Conservation (phyloP, 805 yeast genomes). For the Saccharomycopsis javanensis region DNA sequence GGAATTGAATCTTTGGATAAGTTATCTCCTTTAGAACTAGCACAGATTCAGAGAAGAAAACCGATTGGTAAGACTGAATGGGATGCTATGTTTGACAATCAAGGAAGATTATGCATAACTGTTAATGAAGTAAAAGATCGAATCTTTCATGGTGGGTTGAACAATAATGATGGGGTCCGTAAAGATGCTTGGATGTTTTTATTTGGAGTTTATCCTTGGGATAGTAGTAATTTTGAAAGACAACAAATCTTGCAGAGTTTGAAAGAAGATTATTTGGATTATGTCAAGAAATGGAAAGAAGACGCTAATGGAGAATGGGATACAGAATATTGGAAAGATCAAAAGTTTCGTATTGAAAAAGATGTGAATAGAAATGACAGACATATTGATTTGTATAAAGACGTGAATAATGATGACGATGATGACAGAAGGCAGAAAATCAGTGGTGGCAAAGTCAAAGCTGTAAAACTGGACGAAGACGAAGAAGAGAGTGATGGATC, state of each 20-base stretch:
- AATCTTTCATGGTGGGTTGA: slow-evolving; percentile 85
- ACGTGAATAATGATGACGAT: slow-evolving; percentile 27
- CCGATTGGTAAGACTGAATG: slow-evolving; percentile 68
- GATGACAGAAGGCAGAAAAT: slow-evolving; percentile 20
- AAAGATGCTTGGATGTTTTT: slow-evolving; percentile 80
- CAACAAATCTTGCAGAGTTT: slow-evolving; percentile 45
- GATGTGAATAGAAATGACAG: slow-evolving; percentile 91
- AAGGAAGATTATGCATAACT: slow-evolving; percentile 68
- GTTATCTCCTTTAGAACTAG: slow-evolving; percentile 50
- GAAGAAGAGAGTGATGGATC: slow-evolving; percentile 39
- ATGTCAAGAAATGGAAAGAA: slow-evolving; percentile 64
- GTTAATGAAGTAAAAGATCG: slow-evolving; percentile 69
- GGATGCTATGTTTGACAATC: slow-evolving; percentile 71
- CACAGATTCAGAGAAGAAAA: slow-evolving; percentile 50
- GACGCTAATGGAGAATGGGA: slow-evolving; percentile 41
- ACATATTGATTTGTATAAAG: slow-evolving; percentile 52
- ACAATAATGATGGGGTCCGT: slow-evolving; percentile 36
- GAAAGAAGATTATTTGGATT: slow-evolving; percentile 46
- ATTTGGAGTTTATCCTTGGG: slow-evolving; percentile 84
- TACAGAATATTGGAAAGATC: slow-evolving; percentile 80
- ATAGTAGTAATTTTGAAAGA: slow-evolving; percentile 62
- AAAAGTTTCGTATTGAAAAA: slow-evolving; percentile 80
- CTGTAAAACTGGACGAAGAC: slow-evolving; percentile 22
- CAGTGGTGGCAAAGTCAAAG: slow-evolving; percentile 26
- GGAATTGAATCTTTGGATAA: slow-evolving; percentile 44